Evolutionary conservation across 768 basidiomycete genomes (phyloP).

Genomic region (Panaeolus papilionaceus): DNA sequence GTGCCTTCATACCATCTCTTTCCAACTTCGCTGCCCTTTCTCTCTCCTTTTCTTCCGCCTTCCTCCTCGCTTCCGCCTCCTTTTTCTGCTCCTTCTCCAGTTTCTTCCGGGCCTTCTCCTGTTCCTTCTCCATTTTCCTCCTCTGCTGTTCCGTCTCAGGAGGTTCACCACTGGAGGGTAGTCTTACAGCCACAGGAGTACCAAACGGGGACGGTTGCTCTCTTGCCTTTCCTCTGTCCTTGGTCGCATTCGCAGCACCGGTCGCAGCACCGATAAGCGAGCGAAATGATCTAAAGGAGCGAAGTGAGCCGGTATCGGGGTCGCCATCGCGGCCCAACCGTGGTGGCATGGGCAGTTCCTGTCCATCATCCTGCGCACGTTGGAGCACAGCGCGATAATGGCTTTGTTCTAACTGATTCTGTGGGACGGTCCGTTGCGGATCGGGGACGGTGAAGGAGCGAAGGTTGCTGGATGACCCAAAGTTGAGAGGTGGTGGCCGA

Average conservation of each 20-base stretch:
- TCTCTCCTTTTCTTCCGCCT: slow-evolving; percentile 1
- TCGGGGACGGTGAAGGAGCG: background rate
- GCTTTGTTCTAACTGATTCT: background rate
- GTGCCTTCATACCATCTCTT: background rate
- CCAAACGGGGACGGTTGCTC: background rate
- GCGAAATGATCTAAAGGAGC: slow-evolving; percentile 3
- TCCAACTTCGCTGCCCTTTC: background rate
- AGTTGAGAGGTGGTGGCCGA: background rate
- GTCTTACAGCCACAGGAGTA: background rate
- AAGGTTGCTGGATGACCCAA: slow-evolving; percentile 6
- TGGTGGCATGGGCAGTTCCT: slow-evolving; percentile 1
- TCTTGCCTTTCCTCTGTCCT: background rate
- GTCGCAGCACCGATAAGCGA: slow-evolving; percentile 3
- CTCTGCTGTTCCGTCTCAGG: slow-evolving; percentile 6
- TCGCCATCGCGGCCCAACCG: background rate
- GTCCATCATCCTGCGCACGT: background rate
- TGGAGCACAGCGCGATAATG: slow-evolving; percentile 5
- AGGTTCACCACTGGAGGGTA: background rate
- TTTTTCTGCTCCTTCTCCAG: background rate
- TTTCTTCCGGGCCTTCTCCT: background rate
- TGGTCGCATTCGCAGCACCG: background rate
- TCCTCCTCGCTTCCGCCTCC: slow-evolving; percentile 1
- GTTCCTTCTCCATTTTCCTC: slow-evolving; percentile 1
- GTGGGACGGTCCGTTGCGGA: background rate
- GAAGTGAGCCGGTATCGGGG: slow-evolving; percentile 12